Percentiles rank a stretch among this genome's conserved stretches.
phyloP scores from a whole-genome alignment of 192 early-diverging fungal species.

The Linnemannia elongata region DNA sequence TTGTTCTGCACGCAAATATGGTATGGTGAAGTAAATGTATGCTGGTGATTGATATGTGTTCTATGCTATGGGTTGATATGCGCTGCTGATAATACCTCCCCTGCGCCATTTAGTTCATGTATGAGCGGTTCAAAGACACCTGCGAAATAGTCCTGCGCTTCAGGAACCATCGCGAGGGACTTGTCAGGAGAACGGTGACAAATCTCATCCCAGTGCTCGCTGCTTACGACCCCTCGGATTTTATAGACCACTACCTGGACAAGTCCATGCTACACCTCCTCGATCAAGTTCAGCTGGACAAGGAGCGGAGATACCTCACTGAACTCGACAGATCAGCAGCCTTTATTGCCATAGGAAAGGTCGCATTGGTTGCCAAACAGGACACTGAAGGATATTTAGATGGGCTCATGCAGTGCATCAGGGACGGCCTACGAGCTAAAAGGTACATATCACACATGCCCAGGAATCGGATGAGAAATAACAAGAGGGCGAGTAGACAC shows the following conservation, averaged over 20 bases:
- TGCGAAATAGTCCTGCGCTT: slow-evolving; percentile 82
- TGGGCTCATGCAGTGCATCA: slow-evolving; percentile 79
- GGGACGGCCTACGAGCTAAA: slow-evolving; percentile 77
- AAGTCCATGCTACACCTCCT: slow-evolving; percentile 82
- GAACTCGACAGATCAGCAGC: slow-evolving; percentile 61
- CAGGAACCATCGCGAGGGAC: slow-evolving; percentile 80
- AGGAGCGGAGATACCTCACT: slow-evolving; percentile 62
- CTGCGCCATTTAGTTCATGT: slow-evolving; percentile 78
- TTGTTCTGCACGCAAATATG: slow-evolving; percentile 84
- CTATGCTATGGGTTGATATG: not conserved
- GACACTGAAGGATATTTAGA: slow-evolving; percentile 85
- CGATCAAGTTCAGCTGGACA: slow-evolving; percentile 73
- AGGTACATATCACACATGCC: slow-evolving; percentile 60
- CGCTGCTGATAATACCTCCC: not conserved
- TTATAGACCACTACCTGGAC: slow-evolving; percentile 79
- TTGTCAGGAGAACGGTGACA: slow-evolving; percentile 88
- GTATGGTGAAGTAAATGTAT: slow-evolving; percentile 50
- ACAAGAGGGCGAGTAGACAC: not conserved
- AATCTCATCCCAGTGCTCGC: slow-evolving; percentile 87
- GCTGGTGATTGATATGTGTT: not conserved
- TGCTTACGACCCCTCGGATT: slow-evolving; percentile 77
- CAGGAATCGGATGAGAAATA: not conserved
- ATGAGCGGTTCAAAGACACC: slow-evolving; percentile 78
- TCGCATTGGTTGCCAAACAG: slow-evolving; percentile 84
- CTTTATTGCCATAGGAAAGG: slow-evolving; percentile 86